Conservation (phyloP, 495 filamentous ascomycete genomes). For the Podospora pseudopauciseta region DNA sequence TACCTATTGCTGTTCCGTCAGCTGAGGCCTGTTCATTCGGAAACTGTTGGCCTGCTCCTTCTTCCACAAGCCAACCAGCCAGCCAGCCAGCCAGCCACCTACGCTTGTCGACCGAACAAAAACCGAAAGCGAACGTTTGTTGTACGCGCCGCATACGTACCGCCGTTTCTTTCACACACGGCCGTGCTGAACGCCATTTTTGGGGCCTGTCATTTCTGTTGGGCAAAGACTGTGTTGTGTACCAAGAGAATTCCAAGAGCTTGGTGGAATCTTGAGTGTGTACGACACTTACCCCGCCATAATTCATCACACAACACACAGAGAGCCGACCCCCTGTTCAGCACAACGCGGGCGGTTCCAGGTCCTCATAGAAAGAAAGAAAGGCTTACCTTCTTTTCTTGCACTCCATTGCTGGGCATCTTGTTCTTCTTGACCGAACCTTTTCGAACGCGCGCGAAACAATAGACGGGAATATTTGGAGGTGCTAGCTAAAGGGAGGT, state of each 20-base stretch:
- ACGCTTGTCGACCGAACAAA: background rate
- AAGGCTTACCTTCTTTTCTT: background rate
- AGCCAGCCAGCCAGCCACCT: too few species aligned
- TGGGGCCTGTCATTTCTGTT: background rate
- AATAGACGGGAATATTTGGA: background rate
- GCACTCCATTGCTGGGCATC: too few species aligned
- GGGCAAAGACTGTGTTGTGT: background rate
- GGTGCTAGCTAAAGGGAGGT: too few species aligned
- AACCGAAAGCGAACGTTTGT: background rate
- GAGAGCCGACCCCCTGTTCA: background rate
- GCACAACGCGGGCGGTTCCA: background rate
- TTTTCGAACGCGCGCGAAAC: background rate
- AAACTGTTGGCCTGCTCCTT: background rate
- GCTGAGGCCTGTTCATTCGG: background rate
- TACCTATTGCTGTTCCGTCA: background rate
- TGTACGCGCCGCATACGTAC: background rate
- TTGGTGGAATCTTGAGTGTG: background rate
- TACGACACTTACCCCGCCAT: background rate
- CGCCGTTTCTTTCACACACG: background rate
- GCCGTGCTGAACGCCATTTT: conserved; percentile 3
- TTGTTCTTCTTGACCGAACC: background rate
- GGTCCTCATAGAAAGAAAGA: background rate
- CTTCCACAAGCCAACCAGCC: too few species aligned
- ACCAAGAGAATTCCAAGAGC: background rate
- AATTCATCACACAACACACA: background rate